A percentile compares a stretch with the other conserved stretches of the same genome.
Conservation (phyloP, 768 basidiomycete genomes). For the Trametes elegans region DNA sequence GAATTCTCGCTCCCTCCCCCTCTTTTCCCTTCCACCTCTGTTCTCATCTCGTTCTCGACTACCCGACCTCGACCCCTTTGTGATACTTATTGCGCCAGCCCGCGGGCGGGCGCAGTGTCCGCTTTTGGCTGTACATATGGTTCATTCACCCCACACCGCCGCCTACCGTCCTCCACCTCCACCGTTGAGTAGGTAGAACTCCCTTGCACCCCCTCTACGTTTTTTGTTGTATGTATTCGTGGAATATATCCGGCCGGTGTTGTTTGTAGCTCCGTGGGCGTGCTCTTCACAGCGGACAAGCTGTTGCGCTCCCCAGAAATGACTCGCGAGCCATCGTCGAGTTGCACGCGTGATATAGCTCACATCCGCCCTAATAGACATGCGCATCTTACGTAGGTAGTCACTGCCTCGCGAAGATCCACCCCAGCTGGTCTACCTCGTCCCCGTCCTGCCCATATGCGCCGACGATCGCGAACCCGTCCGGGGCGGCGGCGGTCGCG, state of each 20-base stretch:
- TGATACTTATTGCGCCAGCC: background rate
- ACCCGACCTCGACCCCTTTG: too few relatives aligned
- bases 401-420: constrained; percentile 4
- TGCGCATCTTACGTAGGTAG: too few relatives aligned
- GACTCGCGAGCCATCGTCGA: too few relatives aligned
- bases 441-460: constrained; percentile 7
- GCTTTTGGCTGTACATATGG: background rate
- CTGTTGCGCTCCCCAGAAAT: too few relatives aligned
- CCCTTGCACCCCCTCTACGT: background rate
- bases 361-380: too few relatives aligned
- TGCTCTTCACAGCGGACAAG: too few relatives aligned
- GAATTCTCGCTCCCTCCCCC: background rate
- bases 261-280: too few relatives aligned
- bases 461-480: constrained; percentile 1
- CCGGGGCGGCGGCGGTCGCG: background rate
- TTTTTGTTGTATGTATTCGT: constrained; percentile 12
- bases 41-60: background rate
- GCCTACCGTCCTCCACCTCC: background rate
- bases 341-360: too few relatives aligned
- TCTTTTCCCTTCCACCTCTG: background rate
- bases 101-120: background rate
- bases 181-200: background rate
- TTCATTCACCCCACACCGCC: background rate
- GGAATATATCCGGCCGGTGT: constrained; percentile 13
- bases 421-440: constrained; percentile 6